Percentiles rank a stretch among this genome's conserved stretches.
These are phyloP conservation scores for Cyphellophora europaea DNA, from an alignment of 2,329 filamentous ascomycete genomes.

Conservation along the genomic window DNA sequence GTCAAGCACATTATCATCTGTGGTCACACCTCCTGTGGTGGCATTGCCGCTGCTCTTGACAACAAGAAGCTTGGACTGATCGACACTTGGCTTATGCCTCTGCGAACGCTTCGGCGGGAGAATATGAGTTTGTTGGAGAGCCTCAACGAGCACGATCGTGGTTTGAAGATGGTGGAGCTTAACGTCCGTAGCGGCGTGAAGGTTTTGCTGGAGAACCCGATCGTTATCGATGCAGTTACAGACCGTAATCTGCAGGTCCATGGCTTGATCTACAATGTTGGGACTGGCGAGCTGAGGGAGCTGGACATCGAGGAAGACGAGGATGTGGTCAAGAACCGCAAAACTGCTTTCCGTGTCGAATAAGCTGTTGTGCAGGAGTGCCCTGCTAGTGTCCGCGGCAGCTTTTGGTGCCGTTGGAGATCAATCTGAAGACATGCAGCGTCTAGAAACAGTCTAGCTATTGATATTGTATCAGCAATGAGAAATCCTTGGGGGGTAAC, in stretches of 20 bases:
- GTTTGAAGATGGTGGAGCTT: constrained; percentile 60
- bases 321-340: constrained; percentile 27
- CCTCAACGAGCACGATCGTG: constrained; percentile 39
- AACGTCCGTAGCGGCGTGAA: constrained; percentile 64
- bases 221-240: constrained; percentile 59
- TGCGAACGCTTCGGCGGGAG: constrained; percentile 45
- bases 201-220: constrained; percentile 58
- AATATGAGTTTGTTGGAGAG: constrained; percentile 41
- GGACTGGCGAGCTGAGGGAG: constrained; percentile 43
- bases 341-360: constrained; percentile 29
- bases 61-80: constrained; percentile 50
- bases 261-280: constrained; percentile 66
- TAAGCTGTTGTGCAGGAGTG: too few species aligned
- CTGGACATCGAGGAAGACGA: constrained; percentile 37
- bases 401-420: too few species aligned
- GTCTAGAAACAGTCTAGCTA: too few species aligned
- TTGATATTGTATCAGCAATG: too few species aligned
- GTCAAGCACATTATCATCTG: constrained; percentile 55
- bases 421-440: too few species aligned
- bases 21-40: constrained; percentile 53
- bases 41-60: constrained; percentile 45
- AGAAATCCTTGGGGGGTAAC: too few species aligned
- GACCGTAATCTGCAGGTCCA: constrained; percentile 66
- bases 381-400: too few species aligned
- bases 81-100: constrained; percentile 52